Conservation (phyloP, 2,329 filamentous ascomycete species). For the Trichoderma semiorbis region DNA sequence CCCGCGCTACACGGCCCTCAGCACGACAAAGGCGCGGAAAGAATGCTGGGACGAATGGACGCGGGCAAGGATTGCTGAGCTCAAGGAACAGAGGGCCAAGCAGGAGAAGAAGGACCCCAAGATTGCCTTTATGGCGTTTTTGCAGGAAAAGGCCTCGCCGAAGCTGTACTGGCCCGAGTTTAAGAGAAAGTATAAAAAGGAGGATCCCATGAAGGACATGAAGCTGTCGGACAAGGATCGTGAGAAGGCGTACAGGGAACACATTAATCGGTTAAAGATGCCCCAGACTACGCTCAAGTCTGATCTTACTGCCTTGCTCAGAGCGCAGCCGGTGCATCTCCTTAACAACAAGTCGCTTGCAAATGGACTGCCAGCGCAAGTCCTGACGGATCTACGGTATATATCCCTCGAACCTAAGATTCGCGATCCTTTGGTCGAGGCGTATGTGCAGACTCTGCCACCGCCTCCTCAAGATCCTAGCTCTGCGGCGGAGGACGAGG, state of each 20-base stretch:
- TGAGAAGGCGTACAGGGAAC: constrained; percentile 76
- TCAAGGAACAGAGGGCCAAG: constrained; percentile 69
- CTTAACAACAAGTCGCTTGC: constrained; percentile 59
- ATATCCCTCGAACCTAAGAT: constrained; percentile 60
- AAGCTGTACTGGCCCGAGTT: constrained; percentile 99
- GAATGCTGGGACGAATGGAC: constrained; percentile 86
- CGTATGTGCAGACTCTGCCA: constrained; percentile 62
- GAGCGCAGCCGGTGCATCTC: constrained; percentile 52
- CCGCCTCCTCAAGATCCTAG: constrained; percentile 49
- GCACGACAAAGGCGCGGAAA: constrained; percentile 75
- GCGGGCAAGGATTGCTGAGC: constrained; percentile 66
- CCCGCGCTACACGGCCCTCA: constrained; percentile 76
- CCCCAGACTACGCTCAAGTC: constrained; percentile 63
- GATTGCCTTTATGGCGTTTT: constrained; percentile 76
- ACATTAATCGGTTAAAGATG: constrained; percentile 64
- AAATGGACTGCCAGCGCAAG: constrained; percentile 55
- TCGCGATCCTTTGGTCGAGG: constrained; percentile 63
- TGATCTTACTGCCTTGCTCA: constrained; percentile 65
- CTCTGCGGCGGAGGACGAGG: constrained; percentile 48
- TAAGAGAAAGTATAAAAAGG: constrained; percentile 82
- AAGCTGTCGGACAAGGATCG: constrained; percentile 70
- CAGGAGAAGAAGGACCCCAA: constrained; percentile 79
- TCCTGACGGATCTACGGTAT: constrained; percentile 67
- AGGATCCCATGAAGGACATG: constrained; percentile 73
- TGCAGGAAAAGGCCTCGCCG: constrained; percentile 77